A percentile compares a stretch with the other conserved stretches of the same genome.
Conservation (phyloP, 2,329 filamentous ascomycete species). For the Zasmidium citrigriseum region DNA sequence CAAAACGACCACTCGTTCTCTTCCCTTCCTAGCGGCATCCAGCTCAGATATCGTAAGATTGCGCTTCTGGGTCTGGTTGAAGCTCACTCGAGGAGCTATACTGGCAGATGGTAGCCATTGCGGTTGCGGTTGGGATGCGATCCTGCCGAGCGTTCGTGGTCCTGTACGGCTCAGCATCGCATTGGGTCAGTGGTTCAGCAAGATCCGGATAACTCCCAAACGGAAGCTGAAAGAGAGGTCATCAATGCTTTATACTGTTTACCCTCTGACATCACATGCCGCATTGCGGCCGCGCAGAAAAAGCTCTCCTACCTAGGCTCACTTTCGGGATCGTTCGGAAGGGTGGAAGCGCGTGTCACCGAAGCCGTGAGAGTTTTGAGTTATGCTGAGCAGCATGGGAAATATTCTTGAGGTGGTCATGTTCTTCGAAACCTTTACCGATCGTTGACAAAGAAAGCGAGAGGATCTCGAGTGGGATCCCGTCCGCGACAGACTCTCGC, state of each 20-base stretch:
- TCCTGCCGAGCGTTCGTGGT: background rate
- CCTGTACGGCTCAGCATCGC: background rate
- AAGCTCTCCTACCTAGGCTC: background rate
- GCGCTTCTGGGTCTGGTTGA: conserved; percentile 16
- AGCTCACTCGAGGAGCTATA: background rate
- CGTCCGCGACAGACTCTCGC: too few relatives aligned
- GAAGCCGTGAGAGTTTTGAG: background rate
- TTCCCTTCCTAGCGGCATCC: conserved; percentile 24
- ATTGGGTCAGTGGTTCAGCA: background rate
- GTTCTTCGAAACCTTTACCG: too few relatives aligned
- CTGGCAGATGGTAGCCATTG: conserved; percentile 1
- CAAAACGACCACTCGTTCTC: conserved; percentile 68
- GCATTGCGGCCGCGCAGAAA: too few relatives aligned
- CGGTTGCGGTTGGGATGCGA: background rate
- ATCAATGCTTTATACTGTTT: background rate
- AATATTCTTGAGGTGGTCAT: too few relatives aligned
- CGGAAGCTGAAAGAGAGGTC: background rate
- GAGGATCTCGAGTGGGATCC: too few relatives aligned
- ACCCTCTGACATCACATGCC: background rate
- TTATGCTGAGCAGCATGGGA: background rate
- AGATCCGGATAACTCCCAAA: background rate
- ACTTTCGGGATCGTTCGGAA: background rate
- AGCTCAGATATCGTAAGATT: conserved; percentile 28
- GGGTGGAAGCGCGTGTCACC: background rate
- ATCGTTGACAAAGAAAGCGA: too few relatives aligned